Evolutionary conservation across 176 grass and related monocot species (phyloP).

Genomic region (Puya raimondii): DNA sequence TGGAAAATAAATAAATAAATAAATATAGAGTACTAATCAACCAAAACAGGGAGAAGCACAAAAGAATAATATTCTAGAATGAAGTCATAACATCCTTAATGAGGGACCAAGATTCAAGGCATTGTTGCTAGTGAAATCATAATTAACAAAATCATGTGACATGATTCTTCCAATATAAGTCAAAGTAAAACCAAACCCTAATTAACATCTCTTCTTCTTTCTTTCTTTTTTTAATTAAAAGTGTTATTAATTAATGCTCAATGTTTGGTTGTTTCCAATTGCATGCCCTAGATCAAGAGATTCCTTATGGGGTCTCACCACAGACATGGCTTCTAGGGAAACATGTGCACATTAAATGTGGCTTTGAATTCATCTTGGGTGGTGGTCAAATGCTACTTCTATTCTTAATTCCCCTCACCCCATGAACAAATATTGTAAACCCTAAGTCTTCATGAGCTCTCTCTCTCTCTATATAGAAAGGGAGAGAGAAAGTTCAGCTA

Average conservation of each 20-base stretch:
- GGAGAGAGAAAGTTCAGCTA: too few relatives aligned
- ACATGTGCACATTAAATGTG: background rate
- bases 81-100: background rate
- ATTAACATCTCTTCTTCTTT: too few relatives aligned
- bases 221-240: background rate
- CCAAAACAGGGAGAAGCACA: background rate
- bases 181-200: conserved; percentile 2
- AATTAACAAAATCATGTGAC: conserved; percentile 1
- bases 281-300: background rate
- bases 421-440: too few relatives aligned
- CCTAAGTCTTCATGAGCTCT: too few relatives aligned
- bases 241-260: too few relatives aligned
- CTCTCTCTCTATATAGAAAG: too few relatives aligned
- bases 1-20: too few relatives aligned
- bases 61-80: background rate
- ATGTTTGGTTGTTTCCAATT: background rate
- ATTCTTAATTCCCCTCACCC: background rate
- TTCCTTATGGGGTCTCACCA: background rate
- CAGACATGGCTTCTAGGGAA: background rate
- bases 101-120: background rate
- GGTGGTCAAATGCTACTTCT: background rate
- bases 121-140: background rate
- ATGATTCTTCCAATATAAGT: background rate
- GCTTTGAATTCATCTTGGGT: background rate
- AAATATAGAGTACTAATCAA: too few relatives aligned